Conservation (phyloP, 2,329 filamentous ascomycete genomes). For the Diaporthe sp. region DNA sequence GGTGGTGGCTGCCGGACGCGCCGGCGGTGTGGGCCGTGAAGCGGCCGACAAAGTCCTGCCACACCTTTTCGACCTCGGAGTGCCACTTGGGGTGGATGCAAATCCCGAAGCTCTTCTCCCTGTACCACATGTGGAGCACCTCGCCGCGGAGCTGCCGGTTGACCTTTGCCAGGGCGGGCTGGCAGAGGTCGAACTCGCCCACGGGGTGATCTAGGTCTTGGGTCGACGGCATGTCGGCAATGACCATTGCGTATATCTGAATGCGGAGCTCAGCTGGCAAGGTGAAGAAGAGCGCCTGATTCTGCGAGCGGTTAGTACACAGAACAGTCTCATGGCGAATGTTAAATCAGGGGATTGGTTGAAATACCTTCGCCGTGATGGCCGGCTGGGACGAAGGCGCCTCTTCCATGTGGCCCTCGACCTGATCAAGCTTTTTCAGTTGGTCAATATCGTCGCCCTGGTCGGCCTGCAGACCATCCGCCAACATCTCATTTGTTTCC, state of each 20-base stretch:
- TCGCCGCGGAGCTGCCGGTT: neutral
- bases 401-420: neutral
- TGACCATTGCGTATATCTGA: neutral
- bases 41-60: neutral
- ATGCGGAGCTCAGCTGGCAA: neutral
- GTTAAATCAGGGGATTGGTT: no score
- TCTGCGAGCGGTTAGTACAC: neutral
- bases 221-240: neutral
- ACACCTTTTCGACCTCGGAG: neutral
- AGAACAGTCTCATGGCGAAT: no score
- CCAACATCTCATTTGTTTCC: no score
- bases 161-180: neutral
- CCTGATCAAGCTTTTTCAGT: neutral
- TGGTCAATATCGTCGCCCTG: no score
- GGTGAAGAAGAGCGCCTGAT: neutral
- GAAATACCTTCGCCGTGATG: neutral
- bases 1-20: neutral
- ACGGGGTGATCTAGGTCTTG: no score
- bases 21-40: neutral
- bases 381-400: neutral
- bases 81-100: neutral
- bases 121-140: neutral
- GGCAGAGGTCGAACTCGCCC: no score
- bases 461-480: no score
- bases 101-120: neutral